Evolutionary conservation across 192 early-diverging fungal genomes (phyloP).

Genomic region (Coemansia sp.): DNA sequence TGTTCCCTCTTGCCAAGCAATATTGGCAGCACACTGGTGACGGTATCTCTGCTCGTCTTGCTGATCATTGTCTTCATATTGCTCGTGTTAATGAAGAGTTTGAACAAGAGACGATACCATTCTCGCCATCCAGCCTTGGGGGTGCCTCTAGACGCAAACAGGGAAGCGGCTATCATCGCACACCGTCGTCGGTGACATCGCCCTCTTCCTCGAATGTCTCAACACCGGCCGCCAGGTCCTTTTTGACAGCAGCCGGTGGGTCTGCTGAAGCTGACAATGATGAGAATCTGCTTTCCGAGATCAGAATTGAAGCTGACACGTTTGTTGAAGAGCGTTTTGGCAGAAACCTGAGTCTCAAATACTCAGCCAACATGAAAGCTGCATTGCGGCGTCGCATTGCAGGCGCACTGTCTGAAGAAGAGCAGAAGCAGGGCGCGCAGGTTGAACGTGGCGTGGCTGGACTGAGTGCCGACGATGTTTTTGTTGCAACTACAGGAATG

Average conservation of each 20-base stretch:
- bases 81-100: conserved; percentile 57
- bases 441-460: conserved; percentile 55
- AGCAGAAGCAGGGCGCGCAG: conserved; percentile 43
- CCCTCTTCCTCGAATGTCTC: conserved; percentile 1
- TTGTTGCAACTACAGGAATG: conserved; percentile 88
- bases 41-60: conserved; percentile 82
- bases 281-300: conserved; percentile 17
- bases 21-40: conserved; percentile 97
- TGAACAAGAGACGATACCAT: conserved; percentile 18
- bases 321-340: conserved; percentile 96
- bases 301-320: conserved; percentile 27
- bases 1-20: conserved; percentile 76
- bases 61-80: conserved; percentile 74
- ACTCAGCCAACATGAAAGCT: conserved; percentile 71
- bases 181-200: not conserved
- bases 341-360: conserved; percentile 72
- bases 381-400: conserved; percentile 82
- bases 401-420: conserved; percentile 55
- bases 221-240: not conserved
- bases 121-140: conserved; percentile 1
- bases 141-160: conserved; percentile 9
- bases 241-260: not conserved
- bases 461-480: conserved; percentile 77
- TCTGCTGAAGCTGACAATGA: not conserved
- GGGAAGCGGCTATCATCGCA: conserved; percentile 10